Conservation (phyloP, 148 eudicot species). For the Nepenthes mirabilis region DNA sequence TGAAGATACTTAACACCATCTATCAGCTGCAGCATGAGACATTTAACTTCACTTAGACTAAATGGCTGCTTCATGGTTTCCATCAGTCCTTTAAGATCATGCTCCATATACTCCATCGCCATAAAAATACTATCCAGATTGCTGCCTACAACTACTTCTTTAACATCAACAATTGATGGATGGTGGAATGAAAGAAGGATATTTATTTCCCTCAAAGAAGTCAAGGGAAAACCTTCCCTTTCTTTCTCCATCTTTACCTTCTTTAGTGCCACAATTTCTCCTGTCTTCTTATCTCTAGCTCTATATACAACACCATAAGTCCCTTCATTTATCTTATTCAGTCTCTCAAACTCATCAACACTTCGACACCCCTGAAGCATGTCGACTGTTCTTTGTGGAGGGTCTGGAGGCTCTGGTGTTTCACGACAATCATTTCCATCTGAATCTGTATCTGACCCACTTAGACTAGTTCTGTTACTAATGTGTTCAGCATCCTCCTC, state of each 20-base stretch:
- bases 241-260: slow-evolving; percentile 96
- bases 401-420: slow-evolving; percentile 35
- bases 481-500: slow-evolving; percentile 45
- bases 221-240: slow-evolving; percentile 85
- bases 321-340: slow-evolving; percentile 91
- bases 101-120: slow-evolving; percentile 99
- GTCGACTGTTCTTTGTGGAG: slow-evolving; percentile 61
- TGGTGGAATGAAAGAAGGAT: slow-evolving; percentile 78
- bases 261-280: slow-evolving; percentile 83
- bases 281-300: slow-evolving; percentile 83
- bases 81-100: slow-evolving; percentile 88
- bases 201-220: slow-evolving; percentile 80
- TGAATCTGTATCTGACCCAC: slow-evolving; percentile 51
- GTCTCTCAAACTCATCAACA: slow-evolving; percentile 90
- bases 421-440: slow-evolving; percentile 31
- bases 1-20: slow-evolving; percentile 84
- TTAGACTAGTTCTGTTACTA: slow-evolving; percentile 22
- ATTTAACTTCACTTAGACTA: slow-evolving; percentile 94
- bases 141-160: slow-evolving; percentile 88
- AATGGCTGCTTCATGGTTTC: slow-evolving; percentile 87
- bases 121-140: slow-evolving; percentile 80
- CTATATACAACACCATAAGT: slow-evolving; percentile 92
- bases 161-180: slow-evolving; percentile 77
- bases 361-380: slow-evolving; percentile 98
- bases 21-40: slow-evolving; percentile 85